Evolutionary conservation across 148 eudicot species (phyloP).

Genomic region (Diospyros lotus): DNA sequence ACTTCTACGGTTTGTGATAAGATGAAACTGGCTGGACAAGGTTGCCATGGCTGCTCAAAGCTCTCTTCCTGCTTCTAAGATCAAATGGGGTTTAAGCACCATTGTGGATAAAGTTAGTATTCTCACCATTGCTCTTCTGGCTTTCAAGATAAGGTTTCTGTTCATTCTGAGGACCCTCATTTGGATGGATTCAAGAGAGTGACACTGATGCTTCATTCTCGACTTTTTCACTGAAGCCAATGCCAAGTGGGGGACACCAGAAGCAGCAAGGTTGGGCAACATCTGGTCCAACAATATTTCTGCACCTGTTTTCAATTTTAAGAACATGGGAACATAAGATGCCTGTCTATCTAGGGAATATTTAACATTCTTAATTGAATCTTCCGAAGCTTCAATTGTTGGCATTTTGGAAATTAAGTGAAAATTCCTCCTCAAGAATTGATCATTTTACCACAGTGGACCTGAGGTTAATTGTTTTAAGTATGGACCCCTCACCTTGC

Average conservation of each 20-base stretch:
- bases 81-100: slow-evolving; percentile 8
- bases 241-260: background rate
- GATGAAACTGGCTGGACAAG: slow-evolving; percentile 43
- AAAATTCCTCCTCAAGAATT: too few species aligned
- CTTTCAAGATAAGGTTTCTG: slow-evolving; percentile 37
- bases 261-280: background rate
- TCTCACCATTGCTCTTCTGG: slow-evolving; percentile 17
- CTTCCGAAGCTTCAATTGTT: too few species aligned
- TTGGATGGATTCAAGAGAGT: slow-evolving; percentile 21
- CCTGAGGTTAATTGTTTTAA: background rate
- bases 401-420: too few species aligned
- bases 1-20: slow-evolving; percentile 20
- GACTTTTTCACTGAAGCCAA: slow-evolving; percentile 6
- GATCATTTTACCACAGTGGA: too few species aligned
- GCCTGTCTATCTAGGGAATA: background rate
- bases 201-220: slow-evolving; percentile 10
- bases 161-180: slow-evolving; percentile 17
- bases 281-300: slow-evolving; percentile 8
- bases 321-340: background rate
- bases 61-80: slow-evolving; percentile 5
- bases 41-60: slow-evolving; percentile 46
- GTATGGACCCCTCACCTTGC: background rate
- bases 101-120: slow-evolving; percentile 9
- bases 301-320: slow-evolving; percentile 3
- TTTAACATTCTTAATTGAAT: too few species aligned